phyloP scores from a whole-genome alignment of 257 asterid species.

The Ehretia macrophylla region DNA sequence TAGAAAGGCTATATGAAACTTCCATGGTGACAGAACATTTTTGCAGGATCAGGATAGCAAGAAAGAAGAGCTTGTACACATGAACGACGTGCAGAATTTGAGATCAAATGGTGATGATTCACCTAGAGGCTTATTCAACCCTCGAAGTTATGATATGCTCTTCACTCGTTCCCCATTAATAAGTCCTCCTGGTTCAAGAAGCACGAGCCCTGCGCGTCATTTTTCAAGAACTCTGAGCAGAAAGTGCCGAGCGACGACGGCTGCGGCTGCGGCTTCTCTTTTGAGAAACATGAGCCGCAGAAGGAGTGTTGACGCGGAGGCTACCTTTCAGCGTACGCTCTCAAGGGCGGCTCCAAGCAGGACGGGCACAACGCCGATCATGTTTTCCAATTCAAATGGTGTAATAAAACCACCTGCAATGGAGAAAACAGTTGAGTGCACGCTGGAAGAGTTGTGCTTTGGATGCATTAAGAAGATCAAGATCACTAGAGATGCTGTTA shows the following conservation, averaged over 20 bases:
- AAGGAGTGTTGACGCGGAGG: slow-evolving; percentile 11
- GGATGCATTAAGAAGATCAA: slow-evolving; percentile 62
- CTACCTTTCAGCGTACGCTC: slow-evolving; percentile 19
- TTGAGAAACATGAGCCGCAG: slow-evolving; percentile 30
- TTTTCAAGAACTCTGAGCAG: slow-evolving; percentile 33
- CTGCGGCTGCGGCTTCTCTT: slow-evolving; percentile 20
- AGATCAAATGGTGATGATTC: slow-evolving; percentile 10
- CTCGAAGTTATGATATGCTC: slow-evolving; percentile 13
- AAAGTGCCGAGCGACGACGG: slow-evolving; percentile 9
- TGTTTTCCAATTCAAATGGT: slow-evolving; percentile 56
- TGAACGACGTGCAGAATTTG: slow-evolving; percentile 13
- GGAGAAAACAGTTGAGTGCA: slow-evolving; percentile 59
- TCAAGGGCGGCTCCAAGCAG: slow-evolving; percentile 32
- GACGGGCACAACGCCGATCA: slow-evolving; percentile 32
- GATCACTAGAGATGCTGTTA: slow-evolving; percentile 42
- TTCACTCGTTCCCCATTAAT: slow-evolving; percentile 24
- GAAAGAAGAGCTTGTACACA: slow-evolving; percentile 6
- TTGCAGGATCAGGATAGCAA: slow-evolving; percentile 23
- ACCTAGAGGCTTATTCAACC: slow-evolving; percentile 1
- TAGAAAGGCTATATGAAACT: background rate
- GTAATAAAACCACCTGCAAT: slow-evolving; percentile 50
- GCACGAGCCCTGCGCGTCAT: slow-evolving; percentile 15
- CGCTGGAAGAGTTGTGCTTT: slow-evolving; percentile 75
- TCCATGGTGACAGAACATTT: background rate
- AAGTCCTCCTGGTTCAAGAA: slow-evolving; percentile 32